A percentile compares a stretch with the other conserved stretches of the same genome.
Evolutionary conservation across 352 stramenopile genomes (phyloP).

Genomic region (Plasmopara viticola): DNA sequence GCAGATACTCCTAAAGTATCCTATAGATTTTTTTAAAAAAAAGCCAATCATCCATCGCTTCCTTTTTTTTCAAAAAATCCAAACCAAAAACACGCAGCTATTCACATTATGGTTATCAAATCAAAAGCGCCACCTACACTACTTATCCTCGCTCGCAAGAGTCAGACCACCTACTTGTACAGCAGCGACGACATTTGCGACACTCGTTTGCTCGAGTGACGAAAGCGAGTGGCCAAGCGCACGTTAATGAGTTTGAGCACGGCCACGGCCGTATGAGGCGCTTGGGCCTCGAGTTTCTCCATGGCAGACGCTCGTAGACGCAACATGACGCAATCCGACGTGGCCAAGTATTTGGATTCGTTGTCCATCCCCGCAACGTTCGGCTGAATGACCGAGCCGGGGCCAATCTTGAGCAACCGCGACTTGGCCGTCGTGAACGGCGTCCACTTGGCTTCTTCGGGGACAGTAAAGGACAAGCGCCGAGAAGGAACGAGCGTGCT

Average conservation of each 20-base stretch:
- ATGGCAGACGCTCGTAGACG: constrained; percentile 50
- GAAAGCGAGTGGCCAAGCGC: constrained; percentile 50
- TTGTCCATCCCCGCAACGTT: constrained; percentile 33
- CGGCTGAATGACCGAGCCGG: constrained; percentile 64
- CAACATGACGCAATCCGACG: constrained; percentile 56
- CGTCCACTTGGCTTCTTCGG: constrained; percentile 52
- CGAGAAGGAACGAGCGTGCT: constrained; percentile 11
- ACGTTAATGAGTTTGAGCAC: constrained; percentile 68
- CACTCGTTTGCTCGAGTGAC: constrained; percentile 68
- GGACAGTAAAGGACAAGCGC: constrained; percentile 35
- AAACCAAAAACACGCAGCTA: no score
- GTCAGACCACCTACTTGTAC: constrained; percentile 47
- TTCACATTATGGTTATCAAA: no score
- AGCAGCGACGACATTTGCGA: constrained; percentile 71
- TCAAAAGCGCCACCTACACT: no score
- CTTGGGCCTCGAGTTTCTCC: constrained; percentile 44
- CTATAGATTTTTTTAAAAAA: no score
- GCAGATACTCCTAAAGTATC: no score
- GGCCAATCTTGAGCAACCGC: constrained; percentile 65
- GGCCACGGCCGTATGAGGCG: constrained; percentile 63
- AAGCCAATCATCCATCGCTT: no score
- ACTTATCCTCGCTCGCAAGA: no score
- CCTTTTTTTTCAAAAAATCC: no score
- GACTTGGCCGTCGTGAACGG: constrained; percentile 59
- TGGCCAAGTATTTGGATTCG: constrained; percentile 60